phyloP scores from a whole-genome alignment of 352 stramenopile species.

The Phytophthora fragariaefolia region DNA sequence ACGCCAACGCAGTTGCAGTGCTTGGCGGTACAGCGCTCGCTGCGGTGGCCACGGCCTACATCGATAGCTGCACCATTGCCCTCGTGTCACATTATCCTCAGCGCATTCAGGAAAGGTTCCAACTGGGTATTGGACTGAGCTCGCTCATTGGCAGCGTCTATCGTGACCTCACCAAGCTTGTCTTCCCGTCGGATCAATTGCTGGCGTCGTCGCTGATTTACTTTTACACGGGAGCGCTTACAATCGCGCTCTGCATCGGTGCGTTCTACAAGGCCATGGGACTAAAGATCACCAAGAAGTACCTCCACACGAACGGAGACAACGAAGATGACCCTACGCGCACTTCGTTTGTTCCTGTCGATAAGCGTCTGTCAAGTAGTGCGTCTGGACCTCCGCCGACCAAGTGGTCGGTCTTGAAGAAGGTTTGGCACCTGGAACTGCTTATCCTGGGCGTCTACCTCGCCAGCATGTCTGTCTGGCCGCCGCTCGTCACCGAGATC shows the following conservation, averaged over 20 bases:
- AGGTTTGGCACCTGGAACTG: slow-evolving; percentile 65
- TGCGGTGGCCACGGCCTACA: slow-evolving; percentile 73
- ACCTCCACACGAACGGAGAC: slow-evolving; percentile 31
- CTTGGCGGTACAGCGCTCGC: slow-evolving; percentile 65
- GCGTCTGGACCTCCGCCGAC: slow-evolving; percentile 29
- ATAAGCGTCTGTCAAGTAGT: slow-evolving; percentile 15
- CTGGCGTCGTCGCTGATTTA: slow-evolving; percentile 80
- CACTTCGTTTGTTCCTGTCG: slow-evolving; percentile 37
- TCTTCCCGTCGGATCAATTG: slow-evolving; percentile 68
- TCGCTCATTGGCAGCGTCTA: slow-evolving; percentile 84
- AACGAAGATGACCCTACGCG: slow-evolving; percentile 50
- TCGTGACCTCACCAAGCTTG: slow-evolving; percentile 78
- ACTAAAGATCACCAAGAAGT: slow-evolving; percentile 62
- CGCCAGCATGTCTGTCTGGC: slow-evolving; percentile 70
- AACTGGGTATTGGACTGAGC: slow-evolving; percentile 77
- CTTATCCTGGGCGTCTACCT: slow-evolving; percentile 72
- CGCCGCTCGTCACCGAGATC: slow-evolving; percentile 81
- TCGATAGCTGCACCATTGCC: slow-evolving; percentile 79
- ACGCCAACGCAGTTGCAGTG: slow-evolving; percentile 61
- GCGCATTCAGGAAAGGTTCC: slow-evolving; percentile 77
- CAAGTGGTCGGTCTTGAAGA: slow-evolving; percentile 69
- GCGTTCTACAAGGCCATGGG: slow-evolving; percentile 70
- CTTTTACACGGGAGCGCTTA: slow-evolving; percentile 82
- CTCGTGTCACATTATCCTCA: slow-evolving; percentile 79
- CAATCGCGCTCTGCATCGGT: slow-evolving; percentile 74